These are phyloP conservation scores for Lactarius psammicola DNA, from an alignment of 768 basidiomycete genomes.

Conservation along the genomic window DNA sequence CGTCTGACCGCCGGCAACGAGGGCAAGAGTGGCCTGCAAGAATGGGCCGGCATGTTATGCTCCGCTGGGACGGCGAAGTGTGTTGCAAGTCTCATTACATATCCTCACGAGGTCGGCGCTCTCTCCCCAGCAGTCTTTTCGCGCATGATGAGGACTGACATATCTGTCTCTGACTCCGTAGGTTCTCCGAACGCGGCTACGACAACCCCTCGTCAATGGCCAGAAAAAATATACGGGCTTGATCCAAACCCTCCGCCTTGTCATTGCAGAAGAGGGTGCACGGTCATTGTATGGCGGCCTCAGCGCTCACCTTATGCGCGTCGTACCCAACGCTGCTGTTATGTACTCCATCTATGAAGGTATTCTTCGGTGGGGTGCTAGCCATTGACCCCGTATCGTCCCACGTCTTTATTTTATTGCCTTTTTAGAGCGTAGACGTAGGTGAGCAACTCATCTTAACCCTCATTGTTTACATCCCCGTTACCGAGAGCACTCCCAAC, in stretches of 20 bases:
- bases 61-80: constrained; percentile 93
- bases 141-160: neutral
- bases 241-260: constrained; percentile 75
- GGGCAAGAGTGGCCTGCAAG: constrained; percentile 53
- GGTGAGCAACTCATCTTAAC: constrained; percentile 1
- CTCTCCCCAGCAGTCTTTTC: neutral
- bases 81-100: constrained; percentile 91
- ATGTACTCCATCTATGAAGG: constrained; percentile 98
- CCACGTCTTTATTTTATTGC: constrained; percentile 10
- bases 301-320: constrained; percentile 92
- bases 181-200: constrained; percentile 89
- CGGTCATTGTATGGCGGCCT: constrained; percentile 87
- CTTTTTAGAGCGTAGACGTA: constrained; percentile 8
- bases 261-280: constrained; percentile 88
- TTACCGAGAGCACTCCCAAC: neutral
- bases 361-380: constrained; percentile 56
- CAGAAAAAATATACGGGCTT: constrained; percentile 84
- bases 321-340: constrained; percentile 94
- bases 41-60: constrained; percentile 81
- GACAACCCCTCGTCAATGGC: constrained; percentile 82
- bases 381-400: constrained; percentile 3
- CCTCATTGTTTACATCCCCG: neutral
- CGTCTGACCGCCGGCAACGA: constrained; percentile 53
- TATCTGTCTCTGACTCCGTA: constrained; percentile 32
- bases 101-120: constrained; percentile 88